Percentiles rank a stretch among this genome's conserved stretches.
These are phyloP conservation scores for Aureobasidium pullulans DNA, from an alignment of 2,329 filamentous ascomycete species.

Conservation along the genomic window DNA sequence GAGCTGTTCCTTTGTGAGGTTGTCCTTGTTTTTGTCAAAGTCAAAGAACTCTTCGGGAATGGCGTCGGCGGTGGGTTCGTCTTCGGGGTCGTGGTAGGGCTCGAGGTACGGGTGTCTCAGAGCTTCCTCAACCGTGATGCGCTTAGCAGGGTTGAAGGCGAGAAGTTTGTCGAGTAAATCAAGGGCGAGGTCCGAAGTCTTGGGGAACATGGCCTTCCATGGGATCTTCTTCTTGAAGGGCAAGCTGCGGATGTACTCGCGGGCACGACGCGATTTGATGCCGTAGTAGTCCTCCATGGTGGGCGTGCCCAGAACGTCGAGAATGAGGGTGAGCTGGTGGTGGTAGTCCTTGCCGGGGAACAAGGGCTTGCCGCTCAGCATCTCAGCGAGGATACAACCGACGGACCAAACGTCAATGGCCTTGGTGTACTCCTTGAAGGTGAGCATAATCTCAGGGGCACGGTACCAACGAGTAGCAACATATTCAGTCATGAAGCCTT, in stretches of 20 bases:
- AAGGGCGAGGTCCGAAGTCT: slow-evolving; percentile 94
- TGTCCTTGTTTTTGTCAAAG: slow-evolving; percentile 99
- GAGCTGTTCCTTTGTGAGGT: slow-evolving; percentile 93
- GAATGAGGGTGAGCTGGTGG: slow-evolving; percentile 92
- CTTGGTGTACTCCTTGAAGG: slow-evolving; percentile 99
- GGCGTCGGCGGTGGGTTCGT: slow-evolving; percentile 91
- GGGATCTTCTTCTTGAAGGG: slow-evolving; percentile 65
- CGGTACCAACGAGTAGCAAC: slow-evolving; percentile 98
- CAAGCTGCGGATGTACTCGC: slow-evolving; percentile 92
- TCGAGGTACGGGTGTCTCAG: slow-evolving; percentile 97
- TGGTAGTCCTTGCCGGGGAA: slow-evolving; percentile 99
- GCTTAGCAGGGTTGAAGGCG: slow-evolving; percentile 97
- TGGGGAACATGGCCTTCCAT: slow-evolving; percentile 93
- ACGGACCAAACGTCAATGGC: slow-evolving; percentile 99
- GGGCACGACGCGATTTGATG: slow-evolving; percentile 94
- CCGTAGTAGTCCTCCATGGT: slow-evolving; percentile 99
- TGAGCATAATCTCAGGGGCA: slow-evolving; percentile 99
- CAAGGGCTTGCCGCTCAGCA: slow-evolving; percentile 95
- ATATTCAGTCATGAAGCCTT: slow-evolving; percentile 99
- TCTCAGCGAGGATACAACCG: slow-evolving; percentile 94
- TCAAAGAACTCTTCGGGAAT: slow-evolving; percentile 99
- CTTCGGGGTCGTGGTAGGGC: slow-evolving; percentile 97
- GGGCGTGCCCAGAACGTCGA: slow-evolving; percentile 93
- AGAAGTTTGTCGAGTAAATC: slow-evolving; percentile 92
- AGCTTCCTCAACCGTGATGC: slow-evolving; percentile 95